Evolutionary conservation across 257 asterid species (phyloP).

Genomic region (Nyctanthes arbortristis): DNA sequence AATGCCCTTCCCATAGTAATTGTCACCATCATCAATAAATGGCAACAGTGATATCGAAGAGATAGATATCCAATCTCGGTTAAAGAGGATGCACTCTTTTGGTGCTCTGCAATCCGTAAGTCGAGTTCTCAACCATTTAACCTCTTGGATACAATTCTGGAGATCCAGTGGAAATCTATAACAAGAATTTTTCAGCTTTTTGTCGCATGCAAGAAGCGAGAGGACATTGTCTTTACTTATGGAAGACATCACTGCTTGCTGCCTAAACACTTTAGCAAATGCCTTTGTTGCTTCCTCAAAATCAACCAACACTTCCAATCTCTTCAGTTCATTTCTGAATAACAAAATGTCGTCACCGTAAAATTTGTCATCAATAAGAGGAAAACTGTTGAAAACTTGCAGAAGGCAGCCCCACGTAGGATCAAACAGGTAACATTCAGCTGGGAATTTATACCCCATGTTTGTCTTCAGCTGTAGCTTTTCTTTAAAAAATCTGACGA

Average conservation of each 20-base stretch:
- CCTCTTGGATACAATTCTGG: conserved; percentile 23
- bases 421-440: conserved; percentile 33
- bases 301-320: conserved; percentile 24
- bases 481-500: conserved; percentile 19
- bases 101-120: conserved; percentile 30
- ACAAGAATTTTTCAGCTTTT: not conserved
- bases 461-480: conserved; percentile 29
- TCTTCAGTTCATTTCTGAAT: conserved; percentile 19
- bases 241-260: conserved; percentile 19
- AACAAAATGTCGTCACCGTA: conserved; percentile 16
- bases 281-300: conserved; percentile 27
- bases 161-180: conserved; percentile 7
- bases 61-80: conserved; percentile 29
- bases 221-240: conserved; percentile 23
- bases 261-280: conserved; percentile 26
- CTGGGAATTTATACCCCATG: conserved; percentile 23
- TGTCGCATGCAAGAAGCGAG: conserved; percentile 28
- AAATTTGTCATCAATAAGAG: conserved; percentile 31
- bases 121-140: conserved; percentile 33
- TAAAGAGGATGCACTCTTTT: conserved; percentile 30
- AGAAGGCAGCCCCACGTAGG: conserved; percentile 39
- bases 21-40: conserved; percentile 34
- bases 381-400: conserved; percentile 32
- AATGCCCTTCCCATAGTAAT: conserved; percentile 28
- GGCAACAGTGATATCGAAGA: conserved; percentile 36